Evolutionary conservation across 371 early-diverging fungal genomes (phyloP).

Genomic region (Apophysomyces sp.): DNA sequence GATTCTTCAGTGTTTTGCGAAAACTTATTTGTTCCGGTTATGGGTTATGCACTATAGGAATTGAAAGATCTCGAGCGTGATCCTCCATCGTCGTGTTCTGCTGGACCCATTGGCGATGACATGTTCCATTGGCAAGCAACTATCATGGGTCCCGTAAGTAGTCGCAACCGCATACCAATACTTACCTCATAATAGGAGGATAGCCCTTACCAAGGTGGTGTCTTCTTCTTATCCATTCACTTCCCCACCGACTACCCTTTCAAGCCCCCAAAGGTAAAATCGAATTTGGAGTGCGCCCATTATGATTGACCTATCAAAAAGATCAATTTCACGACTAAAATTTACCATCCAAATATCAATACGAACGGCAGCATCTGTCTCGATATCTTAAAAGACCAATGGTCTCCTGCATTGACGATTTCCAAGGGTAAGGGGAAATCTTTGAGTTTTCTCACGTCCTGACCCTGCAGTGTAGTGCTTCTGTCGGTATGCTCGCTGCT

Average conservation of each 20-base stretch:
- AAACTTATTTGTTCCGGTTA: neutral
- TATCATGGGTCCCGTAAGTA: conserved; percentile 93
- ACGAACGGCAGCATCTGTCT: conserved; percentile 98
- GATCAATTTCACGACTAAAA: conserved; percentile 95
- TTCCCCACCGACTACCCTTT: conserved; percentile 99
- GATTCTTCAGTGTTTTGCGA: no score
- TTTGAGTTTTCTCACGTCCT: neutral
- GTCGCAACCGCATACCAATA: neutral
- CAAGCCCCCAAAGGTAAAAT: conserved; percentile 94
- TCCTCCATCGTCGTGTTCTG: conserved; percentile 94
- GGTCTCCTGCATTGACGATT: conserved; percentile 99
- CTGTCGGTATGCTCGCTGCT: conserved; percentile 96
- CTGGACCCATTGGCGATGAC: conserved; percentile 91
- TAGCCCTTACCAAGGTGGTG: conserved; percentile 84
- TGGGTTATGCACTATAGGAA: conserved; percentile 63
- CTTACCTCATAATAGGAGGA: conserved; percentile 31
- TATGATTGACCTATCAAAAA: conserved; percentile 19
- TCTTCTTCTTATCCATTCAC: conserved; percentile 97
- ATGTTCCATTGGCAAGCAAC: conserved; percentile 95
- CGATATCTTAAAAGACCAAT: conserved; percentile 98
- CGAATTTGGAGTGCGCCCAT: no score
- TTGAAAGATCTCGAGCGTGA: conserved; percentile 93
- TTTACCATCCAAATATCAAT: conserved; percentile 99
- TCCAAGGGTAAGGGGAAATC: conserved; percentile 69
- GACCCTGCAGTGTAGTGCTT: conserved; percentile 63